Percentiles rank a stretch among this genome's conserved stretches.
phyloP scores from a whole-genome alignment of 306 rosid species.

The Quercus bicolor region DNA sequence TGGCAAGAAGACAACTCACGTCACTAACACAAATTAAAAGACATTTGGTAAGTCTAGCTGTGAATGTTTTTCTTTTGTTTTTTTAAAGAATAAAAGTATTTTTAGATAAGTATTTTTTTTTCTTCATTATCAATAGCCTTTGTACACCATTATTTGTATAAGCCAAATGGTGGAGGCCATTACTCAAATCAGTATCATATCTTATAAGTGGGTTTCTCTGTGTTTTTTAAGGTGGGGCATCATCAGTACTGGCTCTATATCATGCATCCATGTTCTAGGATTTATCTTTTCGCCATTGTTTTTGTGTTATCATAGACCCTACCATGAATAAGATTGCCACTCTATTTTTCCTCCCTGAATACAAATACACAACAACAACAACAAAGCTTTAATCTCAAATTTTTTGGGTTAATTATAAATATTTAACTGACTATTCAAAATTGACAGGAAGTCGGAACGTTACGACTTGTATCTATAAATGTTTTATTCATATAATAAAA shows the following conservation, averaged over 20 bases:
- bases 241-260: constrained; percentile 12
- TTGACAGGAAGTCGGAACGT: too few species aligned
- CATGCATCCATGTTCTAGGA: constrained; percentile 32
- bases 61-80: constrained; percentile 33
- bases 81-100: background rate
- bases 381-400: too few species aligned
- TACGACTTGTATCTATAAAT: too few species aligned
- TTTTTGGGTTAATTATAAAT: too few species aligned
- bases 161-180: constrained; percentile 28
- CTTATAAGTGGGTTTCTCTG: constrained; percentile 17
- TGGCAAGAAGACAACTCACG: constrained; percentile 45
- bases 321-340: background rate
- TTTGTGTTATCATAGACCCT: background rate
- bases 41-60: constrained; percentile 51
- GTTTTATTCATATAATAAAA: too few species aligned
- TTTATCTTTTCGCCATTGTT: background rate
- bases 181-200: constrained; percentile 22
- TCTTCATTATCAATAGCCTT: background rate
- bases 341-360: too few species aligned
- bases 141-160: constrained; percentile 3
- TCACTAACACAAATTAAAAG: constrained; percentile 51
- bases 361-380: too few species aligned
- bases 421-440: too few species aligned
- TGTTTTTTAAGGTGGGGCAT: constrained; percentile 14
- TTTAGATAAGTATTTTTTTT: background rate